Evolutionary conservation across 306 rosid genomes (phyloP).

Genomic region (Ormosia emarginata): DNA sequence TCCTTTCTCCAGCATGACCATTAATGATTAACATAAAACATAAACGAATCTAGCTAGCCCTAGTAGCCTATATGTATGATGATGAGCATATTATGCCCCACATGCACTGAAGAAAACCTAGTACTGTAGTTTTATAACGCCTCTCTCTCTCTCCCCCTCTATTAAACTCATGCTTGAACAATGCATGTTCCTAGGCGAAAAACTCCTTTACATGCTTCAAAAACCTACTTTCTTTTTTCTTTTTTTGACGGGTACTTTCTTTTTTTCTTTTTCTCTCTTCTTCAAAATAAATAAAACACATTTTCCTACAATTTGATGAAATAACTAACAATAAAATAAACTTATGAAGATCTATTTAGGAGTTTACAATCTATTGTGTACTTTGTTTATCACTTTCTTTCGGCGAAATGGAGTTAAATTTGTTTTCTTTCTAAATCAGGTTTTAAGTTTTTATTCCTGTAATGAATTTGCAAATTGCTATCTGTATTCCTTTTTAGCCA

Average conservation of each 20-base stretch:
- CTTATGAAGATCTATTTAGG: not conserved
- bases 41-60: constrained; percentile 1
- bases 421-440: not conserved
- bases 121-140: not conserved
- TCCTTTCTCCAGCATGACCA: not conserved
- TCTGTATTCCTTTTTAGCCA: not conserved
- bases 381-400: not conserved
- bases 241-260: not conserved
- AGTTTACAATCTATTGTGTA: not conserved
- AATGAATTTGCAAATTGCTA: not conserved
- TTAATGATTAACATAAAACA: not conserved
- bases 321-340: not conserved
- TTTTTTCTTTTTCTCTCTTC: not conserved
- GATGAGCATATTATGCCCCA: constrained; percentile 5
- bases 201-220: not conserved
- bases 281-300: not conserved
- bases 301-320: not conserved
- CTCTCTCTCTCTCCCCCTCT: not conserved
- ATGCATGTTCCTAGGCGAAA: not conserved
- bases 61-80: not conserved
- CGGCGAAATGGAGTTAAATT: not conserved
- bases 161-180: not conserved
- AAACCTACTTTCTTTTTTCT: not conserved
- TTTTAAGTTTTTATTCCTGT: not conserved
- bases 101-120: constrained; percentile 4